Evolutionary conservation across 2,329 filamentous ascomycete species (phyloP), one percentile per base, ranked within the genome.

Genomic region (Seiridium unicorne): DNA sequence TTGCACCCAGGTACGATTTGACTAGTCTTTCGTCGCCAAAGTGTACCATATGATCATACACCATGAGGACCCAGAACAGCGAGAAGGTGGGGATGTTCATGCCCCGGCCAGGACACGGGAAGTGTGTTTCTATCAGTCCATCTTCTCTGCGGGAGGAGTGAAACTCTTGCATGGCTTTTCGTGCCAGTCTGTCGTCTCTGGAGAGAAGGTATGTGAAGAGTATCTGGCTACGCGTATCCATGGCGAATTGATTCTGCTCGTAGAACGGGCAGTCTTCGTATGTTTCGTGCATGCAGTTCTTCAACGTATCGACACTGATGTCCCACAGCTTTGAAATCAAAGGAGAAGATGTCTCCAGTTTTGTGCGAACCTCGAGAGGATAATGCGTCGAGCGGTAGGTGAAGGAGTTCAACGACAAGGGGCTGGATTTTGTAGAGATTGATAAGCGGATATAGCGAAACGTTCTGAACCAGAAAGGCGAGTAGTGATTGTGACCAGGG

Each of bases 211-310:
- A 74, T 42, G 71, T 70, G 60, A 74, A 74, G 2, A 74, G 61
- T 48, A 68, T 65, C 49, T 66, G 64, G 4, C 64, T 61, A 9
- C 68, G 62, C 2, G 65, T 62, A 59, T 70, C 68, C 55, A 68
- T 67, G 8, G 58, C 66, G 53, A 60, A 73, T 68, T 74, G 72
- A 4, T 73, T 67, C 56, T 74, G 72, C 46, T 74, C 72, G 61
- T 74, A 74, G 54, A 74, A 73, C 0, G 72, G 72, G 42, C 72
- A 74, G 54, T 74, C 72, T 4, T 69, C 68, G 53, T 73, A 74
- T 2, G 70, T 68, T 44, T 74, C 72, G 53, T 71, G 69, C 71
- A 74, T 73, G 63, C 72, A 74, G 54, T 74, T 74, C 31, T 65
- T 61, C 57, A 74, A 62, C 0, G 72, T 74, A 9, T 70, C 65